These are phyloP conservation scores for Lodderomyces beijingensis DNA, from an alignment of 1,139 yeast species.

Conservation along the genomic window DNA sequence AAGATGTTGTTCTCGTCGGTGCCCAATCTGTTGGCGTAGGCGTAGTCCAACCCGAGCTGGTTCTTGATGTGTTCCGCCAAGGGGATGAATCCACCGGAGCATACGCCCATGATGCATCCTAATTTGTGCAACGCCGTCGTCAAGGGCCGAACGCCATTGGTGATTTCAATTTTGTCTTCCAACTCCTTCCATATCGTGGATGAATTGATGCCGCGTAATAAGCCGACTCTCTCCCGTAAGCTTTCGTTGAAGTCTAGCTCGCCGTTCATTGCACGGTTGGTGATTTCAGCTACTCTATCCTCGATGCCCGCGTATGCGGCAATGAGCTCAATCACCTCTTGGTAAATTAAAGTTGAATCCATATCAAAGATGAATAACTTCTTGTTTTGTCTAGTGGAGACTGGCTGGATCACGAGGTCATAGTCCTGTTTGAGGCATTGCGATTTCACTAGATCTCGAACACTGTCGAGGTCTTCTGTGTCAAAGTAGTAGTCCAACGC, in stretches of 20 bases:
- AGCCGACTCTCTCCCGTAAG: conserved; percentile 64
- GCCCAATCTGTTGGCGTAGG: conserved; percentile 75
- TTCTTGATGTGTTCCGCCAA: conserved; percentile 73
- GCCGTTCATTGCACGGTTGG: conserved; percentile 96
- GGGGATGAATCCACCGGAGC: conserved; percentile 93
- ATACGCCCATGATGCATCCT: conserved; percentile 76
- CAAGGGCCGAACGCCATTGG: conserved; percentile 79
- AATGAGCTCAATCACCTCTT: conserved; percentile 93
- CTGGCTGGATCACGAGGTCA: conserved; percentile 35
- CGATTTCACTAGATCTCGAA: conserved; percentile 11
- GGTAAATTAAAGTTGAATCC: conserved; percentile 96
- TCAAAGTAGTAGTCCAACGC: conserved; percentile 16
- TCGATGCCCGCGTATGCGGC: conserved; percentile 36
- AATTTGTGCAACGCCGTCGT: conserved; percentile 55
- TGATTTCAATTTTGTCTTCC: conserved; percentile 62
- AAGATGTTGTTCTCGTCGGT: conserved; percentile 48
- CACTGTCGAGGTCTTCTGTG: conserved; percentile 6
- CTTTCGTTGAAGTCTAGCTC: conserved; percentile 89
- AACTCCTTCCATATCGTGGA: conserved; percentile 74
- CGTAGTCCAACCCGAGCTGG: conserved; percentile 73
- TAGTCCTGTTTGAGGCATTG: conserved; percentile 11
- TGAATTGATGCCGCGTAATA: conserved; percentile 77
- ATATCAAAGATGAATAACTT: conserved; percentile 86
- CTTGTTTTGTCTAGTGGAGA: conserved; percentile 40
- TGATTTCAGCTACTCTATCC: conserved; percentile 50